phyloP scores from a whole-genome alignment of 2,329 filamentous ascomycete genomes.

The Fusarium armeniacum region DNA sequence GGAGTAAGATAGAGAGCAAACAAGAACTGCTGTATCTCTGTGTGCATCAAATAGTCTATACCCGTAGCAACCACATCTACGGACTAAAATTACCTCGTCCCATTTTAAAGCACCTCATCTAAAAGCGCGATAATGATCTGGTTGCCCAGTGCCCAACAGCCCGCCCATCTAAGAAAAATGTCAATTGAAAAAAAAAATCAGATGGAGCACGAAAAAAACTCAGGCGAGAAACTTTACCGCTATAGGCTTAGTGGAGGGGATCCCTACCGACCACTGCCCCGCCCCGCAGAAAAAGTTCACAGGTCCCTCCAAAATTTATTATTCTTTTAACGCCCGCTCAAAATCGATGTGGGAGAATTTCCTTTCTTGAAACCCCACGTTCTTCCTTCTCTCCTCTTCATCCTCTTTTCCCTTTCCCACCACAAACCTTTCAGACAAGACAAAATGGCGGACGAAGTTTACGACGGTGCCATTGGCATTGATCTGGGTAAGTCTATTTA shows the following conservation, averaged over 20 bases:
- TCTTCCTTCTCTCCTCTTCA: slow-evolving; percentile 48
- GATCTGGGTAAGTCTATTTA: slow-evolving; percentile 84
- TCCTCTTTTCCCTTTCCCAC: slow-evolving; percentile 48
- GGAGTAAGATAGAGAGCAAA: not conserved
- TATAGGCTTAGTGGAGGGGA: slow-evolving; percentile 48
- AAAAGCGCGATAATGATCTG: slow-evolving; percentile 21
- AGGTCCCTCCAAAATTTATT: slow-evolving; percentile 53
- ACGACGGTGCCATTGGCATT: slow-evolving; percentile 99
- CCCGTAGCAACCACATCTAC: slow-evolving; percentile 17
- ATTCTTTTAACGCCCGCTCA: slow-evolving; percentile 48
- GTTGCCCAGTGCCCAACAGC: slow-evolving; percentile 28
- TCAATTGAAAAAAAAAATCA: slow-evolving; percentile 28
- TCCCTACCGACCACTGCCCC: slow-evolving; percentile 46
- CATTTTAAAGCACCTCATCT: slow-evolving; percentile 38
- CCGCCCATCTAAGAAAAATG: slow-evolving; percentile 1
- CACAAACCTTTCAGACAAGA: slow-evolving; percentile 51
- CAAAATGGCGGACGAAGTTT: slow-evolving; percentile 97
- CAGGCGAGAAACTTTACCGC: slow-evolving; percentile 47
- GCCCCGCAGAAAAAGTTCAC: slow-evolving; percentile 54
- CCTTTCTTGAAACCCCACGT: slow-evolving; percentile 58
- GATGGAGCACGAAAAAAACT: slow-evolving; percentile 50
- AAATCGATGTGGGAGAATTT: slow-evolving; percentile 56
- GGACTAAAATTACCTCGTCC: slow-evolving; percentile 40
- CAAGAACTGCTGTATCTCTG: not conserved
- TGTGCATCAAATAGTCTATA: not conserved